A percentile compares a stretch with the other conserved stretches of the same genome.
Conservation (phyloP, 768 basidiomycete species). For the Boletus reticuloceps region DNA sequence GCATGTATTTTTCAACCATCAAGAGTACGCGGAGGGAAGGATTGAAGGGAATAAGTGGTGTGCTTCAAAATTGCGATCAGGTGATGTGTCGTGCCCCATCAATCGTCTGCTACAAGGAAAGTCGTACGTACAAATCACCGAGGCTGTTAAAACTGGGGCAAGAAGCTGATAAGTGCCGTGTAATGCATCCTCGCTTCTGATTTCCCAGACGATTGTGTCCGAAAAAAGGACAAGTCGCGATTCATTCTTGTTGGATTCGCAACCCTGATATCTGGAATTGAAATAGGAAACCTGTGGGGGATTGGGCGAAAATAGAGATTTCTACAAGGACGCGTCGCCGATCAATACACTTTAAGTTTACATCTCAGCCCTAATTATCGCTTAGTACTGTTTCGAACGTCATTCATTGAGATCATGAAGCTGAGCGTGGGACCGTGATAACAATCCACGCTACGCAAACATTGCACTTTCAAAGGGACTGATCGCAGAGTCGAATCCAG, state of each 20-base stretch:
- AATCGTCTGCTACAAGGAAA: slow-evolving; percentile 10
- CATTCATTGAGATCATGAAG: no score
- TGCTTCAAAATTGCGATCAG: background rate
- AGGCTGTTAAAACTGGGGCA: background rate
- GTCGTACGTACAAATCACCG: background rate
- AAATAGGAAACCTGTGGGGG: background rate
- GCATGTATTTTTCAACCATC: no score
- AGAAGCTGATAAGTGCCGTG: background rate
- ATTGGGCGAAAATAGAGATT: slow-evolving; percentile 18
- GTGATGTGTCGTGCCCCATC: no score
- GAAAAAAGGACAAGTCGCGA: background rate
- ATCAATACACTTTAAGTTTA: background rate
- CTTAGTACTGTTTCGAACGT: no score
- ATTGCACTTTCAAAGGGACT: no score
- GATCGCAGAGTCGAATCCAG: no score
- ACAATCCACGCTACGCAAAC: background rate
- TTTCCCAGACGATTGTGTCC: background rate
- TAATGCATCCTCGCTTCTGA: background rate
- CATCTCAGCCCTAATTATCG: background rate
- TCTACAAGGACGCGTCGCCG: no score
- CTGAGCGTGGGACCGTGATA: background rate
- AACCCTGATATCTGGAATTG: slow-evolving; percentile 2
- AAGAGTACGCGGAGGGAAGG: no score
- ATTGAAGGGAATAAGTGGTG: no score
- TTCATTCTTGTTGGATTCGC: slow-evolving; percentile 1